These are phyloP conservation scores for Pseudonitzschia pungens DNA, from an alignment of 108 stramenopile species.

Conservation along the genomic window DNA sequence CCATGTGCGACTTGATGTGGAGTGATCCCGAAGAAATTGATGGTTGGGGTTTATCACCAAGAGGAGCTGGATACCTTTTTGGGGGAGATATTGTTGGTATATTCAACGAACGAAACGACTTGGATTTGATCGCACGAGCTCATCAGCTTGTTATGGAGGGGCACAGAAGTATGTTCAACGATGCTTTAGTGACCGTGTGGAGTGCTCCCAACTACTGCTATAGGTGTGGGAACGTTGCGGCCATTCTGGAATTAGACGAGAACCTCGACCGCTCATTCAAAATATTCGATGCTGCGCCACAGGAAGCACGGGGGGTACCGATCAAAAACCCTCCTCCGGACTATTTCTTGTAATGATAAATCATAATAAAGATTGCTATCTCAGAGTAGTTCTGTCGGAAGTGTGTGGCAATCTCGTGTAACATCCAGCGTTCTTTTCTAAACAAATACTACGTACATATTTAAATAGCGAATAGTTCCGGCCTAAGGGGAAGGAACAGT, in stretches of 20 bases:
- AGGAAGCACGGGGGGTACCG: constrained; percentile 94
- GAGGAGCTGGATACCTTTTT: constrained; percentile 99
- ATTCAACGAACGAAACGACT: constrained; percentile 93
- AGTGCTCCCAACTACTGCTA: constrained; percentile 99
- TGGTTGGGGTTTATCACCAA: constrained; percentile 96
- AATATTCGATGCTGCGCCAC: constrained; percentile 97
- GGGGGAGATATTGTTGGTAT: constrained; percentile 96
- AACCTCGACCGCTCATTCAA: constrained; percentile 89
- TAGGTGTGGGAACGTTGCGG: constrained; percentile 96
- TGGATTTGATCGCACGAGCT: constrained; percentile 94
- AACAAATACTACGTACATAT: too few species aligned
- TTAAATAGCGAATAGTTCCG: too few species aligned
- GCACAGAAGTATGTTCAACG: constrained; percentile 93
- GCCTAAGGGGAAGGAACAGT: too few species aligned
- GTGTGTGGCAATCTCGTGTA: too few species aligned
- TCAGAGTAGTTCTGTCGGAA: too few species aligned
- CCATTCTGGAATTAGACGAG: constrained; percentile 97
- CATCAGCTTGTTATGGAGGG: constrained; percentile 99
- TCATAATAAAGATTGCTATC: too few species aligned
- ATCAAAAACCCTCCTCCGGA: constrained; percentile 95
- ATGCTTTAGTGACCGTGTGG: constrained; percentile 97
- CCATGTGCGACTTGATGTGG: constrained; percentile 99
- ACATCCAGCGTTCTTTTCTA: too few species aligned
- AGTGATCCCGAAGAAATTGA: constrained; percentile 97
- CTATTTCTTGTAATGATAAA: constrained; percentile 85